phyloP scores from a whole-genome alignment of 2,329 filamentous ascomycete genomes.

The Alternaria sp. region DNA sequence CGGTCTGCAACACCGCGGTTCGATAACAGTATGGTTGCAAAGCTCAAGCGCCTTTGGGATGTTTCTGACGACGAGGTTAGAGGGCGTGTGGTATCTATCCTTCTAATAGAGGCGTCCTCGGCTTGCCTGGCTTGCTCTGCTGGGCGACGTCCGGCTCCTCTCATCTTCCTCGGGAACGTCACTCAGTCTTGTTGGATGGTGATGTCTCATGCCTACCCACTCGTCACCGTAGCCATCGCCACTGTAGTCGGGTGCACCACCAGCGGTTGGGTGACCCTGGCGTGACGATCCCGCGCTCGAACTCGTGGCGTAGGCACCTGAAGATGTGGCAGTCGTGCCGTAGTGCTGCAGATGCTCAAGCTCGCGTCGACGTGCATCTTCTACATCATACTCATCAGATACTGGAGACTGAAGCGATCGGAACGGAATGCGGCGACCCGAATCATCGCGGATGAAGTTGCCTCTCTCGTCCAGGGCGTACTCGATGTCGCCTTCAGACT shows the following conservation, averaged over 20 bases:
- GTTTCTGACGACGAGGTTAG: background rate
- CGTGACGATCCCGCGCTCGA: constrained; percentile 29
- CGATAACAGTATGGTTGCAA: background rate
- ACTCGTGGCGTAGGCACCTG: constrained; percentile 34
- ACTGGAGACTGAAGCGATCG: constrained; percentile 40
- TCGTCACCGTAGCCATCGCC: constrained; percentile 47
- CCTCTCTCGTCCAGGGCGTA: constrained; percentile 46
- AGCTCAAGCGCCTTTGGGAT: background rate
- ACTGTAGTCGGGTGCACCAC: constrained; percentile 42
- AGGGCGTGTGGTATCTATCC: background rate
- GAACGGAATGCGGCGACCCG: constrained; percentile 45
- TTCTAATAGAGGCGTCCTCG: constrained; percentile 31
- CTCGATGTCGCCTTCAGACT: constrained; percentile 47
- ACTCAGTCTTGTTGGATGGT: constrained; percentile 48
- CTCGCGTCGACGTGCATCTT: constrained; percentile 58
- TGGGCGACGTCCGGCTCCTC: constrained; percentile 46
- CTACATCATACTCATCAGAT: constrained; percentile 62
- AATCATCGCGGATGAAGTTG: constrained; percentile 45
- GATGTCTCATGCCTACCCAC: constrained; percentile 48
- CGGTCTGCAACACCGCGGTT: background rate
- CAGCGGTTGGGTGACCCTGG: constrained; percentile 26
- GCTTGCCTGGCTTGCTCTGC: constrained; percentile 45
- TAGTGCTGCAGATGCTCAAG: constrained; percentile 56
- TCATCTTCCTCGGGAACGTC: constrained; percentile 51
- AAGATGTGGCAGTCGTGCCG: constrained; percentile 45